These are phyloP conservation scores for Citrus australasica DNA, from an alignment of 345 rosid species.

Conservation along the genomic window DNA sequence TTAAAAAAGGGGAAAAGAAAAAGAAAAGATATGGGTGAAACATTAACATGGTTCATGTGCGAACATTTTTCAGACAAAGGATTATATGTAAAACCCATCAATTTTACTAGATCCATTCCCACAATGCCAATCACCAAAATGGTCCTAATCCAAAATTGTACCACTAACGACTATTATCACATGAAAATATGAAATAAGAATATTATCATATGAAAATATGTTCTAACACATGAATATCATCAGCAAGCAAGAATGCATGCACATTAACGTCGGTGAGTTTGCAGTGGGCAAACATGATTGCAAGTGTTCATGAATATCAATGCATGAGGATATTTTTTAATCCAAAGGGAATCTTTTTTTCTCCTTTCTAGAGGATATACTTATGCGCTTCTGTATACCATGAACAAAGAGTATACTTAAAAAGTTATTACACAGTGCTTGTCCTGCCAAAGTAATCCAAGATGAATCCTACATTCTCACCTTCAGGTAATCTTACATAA, in stretches of 20 bases:
- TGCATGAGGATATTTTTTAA: neutral
- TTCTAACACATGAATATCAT: neutral
- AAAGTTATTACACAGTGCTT: neutral
- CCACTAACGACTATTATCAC: neutral
- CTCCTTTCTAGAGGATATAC: no score
- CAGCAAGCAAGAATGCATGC: neutral
- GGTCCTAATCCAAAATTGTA: neutral
- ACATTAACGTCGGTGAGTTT: neutral
- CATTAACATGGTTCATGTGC: neutral
- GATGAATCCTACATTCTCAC: neutral
- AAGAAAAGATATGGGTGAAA: neutral
- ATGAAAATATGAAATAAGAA: neutral
- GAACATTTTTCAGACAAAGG: neutral
- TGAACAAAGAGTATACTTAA: neutral
- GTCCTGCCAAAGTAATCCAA: neutral
- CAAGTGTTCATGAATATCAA: neutral
- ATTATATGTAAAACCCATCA: neutral
- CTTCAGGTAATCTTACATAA: neutral
- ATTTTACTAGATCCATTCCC: neutral
- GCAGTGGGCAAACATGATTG: neutral
- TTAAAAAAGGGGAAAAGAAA: neutral
- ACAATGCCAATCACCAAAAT: neutral
- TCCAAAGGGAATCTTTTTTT: neutral
- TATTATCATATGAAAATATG: neutral
- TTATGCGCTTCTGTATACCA: no score